Base-by-base conservation (phyloP, 768 basidiomycete species). In the Pleurotus sapidus region DNA sequence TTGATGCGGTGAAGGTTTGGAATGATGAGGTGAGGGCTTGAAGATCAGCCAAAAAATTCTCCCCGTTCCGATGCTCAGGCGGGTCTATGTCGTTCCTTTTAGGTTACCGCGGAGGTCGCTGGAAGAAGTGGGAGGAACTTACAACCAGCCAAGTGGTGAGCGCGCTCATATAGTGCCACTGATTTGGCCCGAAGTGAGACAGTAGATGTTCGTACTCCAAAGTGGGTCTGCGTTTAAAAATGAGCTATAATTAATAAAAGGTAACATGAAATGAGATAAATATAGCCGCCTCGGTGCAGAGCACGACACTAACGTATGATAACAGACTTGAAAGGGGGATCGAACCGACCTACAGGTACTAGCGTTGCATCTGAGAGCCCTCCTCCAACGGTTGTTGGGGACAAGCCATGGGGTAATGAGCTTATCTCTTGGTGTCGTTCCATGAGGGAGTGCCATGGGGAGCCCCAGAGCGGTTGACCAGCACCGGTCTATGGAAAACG, bases 401-500 rank as follows among this genome's bases (percentile, higher is more conserved):
- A 25, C 15, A 81, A 81, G n/a, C 75, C 82, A 81, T 5, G 81
- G 77, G 2, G 85, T 86, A 58, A 76, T 77, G 54, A 86, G 80
- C 39, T 74, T 70, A 43, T 74, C 75, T 55, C 76, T 76, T 4
- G 76, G 72, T 51, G 72, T 70, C 53, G 79, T 77, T 49, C 79
- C 78, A 55, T 83, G 80, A 8, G 82, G 77, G 4, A 83, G 71
- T 1, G 79, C 81, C 15, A 78, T 74, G 8, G 82, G 81, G 25
- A 84, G 72, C 3, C 81, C 82, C 60, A 77, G 79, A 2, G 77
- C 79, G 5, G 81, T 77, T 14, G 82, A 76, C 83, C 84, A 86
- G 27, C 78, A 79, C 24, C 84, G 75, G 61, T 86, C 84, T n/a
- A 85, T 75, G 67, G 78, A 77, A 62, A 82, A 85, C 17, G 84